Evolutionary conservation across 1,284 basidiomycete genomes (phyloP), one percentile per base, ranked within the genome.

Genomic region (Sanghuangporus baumii): DNA sequence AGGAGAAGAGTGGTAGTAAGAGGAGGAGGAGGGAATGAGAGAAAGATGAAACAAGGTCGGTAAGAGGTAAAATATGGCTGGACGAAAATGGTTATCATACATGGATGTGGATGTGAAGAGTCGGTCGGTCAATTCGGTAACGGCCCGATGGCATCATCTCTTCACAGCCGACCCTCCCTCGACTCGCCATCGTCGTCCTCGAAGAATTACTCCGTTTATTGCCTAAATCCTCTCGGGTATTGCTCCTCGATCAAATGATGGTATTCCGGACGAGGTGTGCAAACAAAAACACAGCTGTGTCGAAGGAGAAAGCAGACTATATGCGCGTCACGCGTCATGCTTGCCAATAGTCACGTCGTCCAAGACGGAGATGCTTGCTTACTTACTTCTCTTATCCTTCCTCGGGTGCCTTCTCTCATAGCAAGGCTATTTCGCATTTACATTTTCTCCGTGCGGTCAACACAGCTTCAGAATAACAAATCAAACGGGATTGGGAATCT

Each of bases 21-120:
- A 31, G 26, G 26, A 31, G 26, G 26, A 31, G 54, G 56, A n/a
- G 75, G 66, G 31, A 46, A 12, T 41, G 40, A 41, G 40, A 41
- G 40, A n/a, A 78, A 71, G 88, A 89, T 11, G 86, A 87, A 3
- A 84, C 82, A 2, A 81, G 79, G 18, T 88, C 89, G 66, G 83
- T 72, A 57, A 86, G 82, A 69, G 16, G 87, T 86, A 76, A 88
- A 88, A 54, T 54, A 54, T 54, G 34, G 26, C 16, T n/a, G 43
- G 2, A 46, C 43, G 16, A 46, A 46, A 14, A n/a, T 7, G 43
- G 43, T n/a, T 18, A 3, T 18, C 43, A 46, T 46, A 5, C 18
- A 48, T 20, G 47, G 18, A 48, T 48, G 3, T 3, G 47, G 69
- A 91, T 55, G 60, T 46, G 60, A 61, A 61, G 23, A 40, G 57